Base-by-base conservation (phyloP, 2,329 filamentous ascomycete genomes). In the Didymellaceae sp. region DNA sequence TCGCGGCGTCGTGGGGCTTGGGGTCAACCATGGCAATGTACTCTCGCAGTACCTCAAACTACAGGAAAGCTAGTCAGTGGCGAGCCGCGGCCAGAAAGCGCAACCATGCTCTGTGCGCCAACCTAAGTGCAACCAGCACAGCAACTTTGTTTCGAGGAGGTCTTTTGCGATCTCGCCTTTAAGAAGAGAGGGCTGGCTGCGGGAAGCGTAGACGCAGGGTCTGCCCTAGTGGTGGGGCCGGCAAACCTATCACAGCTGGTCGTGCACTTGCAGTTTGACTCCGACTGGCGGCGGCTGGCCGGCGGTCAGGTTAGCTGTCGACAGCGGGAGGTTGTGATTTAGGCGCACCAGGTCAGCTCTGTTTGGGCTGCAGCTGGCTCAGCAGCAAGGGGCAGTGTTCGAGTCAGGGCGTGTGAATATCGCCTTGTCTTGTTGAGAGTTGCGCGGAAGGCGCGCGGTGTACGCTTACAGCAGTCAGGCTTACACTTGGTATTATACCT, bases 1-100 rank as follows among this genome's bases (percentile, higher is more conserved):
- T 44, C 28, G 25, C 45, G 18, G 45, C 32, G 33, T 52, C 48
- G 25, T 37, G 35, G 30, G 48, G 31, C 40, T 34, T 40, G 47
- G 47, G 41, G 47, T 41, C 47, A 16, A 26, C 43, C 48, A 52
- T 52, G 3, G 31, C 43, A 33, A 39, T 32, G 42, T 42, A 43
- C 17, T 20, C 16, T 14, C n/a, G 16, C 25, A 14, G 26, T 13
- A 28, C 9, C 17, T 42, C 25, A 38, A 22, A 31, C 38, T 32
- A 46, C 30, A 21, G 28, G 40, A 46, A 26, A 31, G 38, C 48
- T 52, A 52, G 43, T 35, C 42, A 25, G 37, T 37, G 48, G 42
- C 42, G 42, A 35, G 37, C 33, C 26, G 37, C 34, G 25, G 38
- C 42, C 38, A 52, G 48, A 52, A 32, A 21, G 16, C 42, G 26